A percentile compares a stretch with the other conserved stretches of the same genome.
Evolutionary conservation across 1,284 basidiomycete species (phyloP).

Genomic region (Laetiporus sulphureus): DNA sequence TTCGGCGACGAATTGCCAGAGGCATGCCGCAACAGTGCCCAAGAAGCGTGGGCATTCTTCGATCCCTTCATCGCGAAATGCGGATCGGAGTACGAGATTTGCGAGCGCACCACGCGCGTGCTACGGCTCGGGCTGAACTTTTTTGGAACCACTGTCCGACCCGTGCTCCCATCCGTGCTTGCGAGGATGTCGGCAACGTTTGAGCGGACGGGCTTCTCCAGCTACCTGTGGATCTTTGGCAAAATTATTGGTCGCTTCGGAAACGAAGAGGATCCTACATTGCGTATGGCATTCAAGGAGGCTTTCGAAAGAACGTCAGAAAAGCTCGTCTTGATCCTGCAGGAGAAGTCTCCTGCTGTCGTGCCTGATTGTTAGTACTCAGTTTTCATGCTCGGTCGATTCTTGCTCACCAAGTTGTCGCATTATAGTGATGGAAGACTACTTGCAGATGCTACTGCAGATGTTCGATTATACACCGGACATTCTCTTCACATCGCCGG

Average conservation of each 20-base stretch:
- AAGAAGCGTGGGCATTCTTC: slow-evolving; percentile 81
- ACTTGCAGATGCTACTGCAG: slow-evolving; percentile 76
- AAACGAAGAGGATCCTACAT: slow-evolving; percentile 43
- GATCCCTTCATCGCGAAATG: slow-evolving; percentile 78
- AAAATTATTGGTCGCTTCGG: slow-evolving; percentile 77
- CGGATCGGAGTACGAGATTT: slow-evolving; percentile 72
- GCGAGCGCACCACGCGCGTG: slow-evolving; percentile 85
- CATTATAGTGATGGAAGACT: slow-evolving; percentile 87
- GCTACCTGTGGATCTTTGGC: slow-evolving; percentile 92
- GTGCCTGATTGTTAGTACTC: slow-evolving; percentile 74
- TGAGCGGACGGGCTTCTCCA: slow-evolving; percentile 76
- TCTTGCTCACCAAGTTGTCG: not conserved
- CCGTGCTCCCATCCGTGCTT: slow-evolving; percentile 68
- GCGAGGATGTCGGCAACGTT: slow-evolving; percentile 76
- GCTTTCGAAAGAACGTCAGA: slow-evolving; percentile 74
- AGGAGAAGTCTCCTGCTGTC: slow-evolving; percentile 58
- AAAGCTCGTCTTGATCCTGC: slow-evolving; percentile 63
- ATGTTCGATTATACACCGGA: slow-evolving; percentile 68
- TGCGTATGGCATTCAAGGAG: slow-evolving; percentile 52
- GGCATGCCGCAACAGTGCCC: slow-evolving; percentile 73
- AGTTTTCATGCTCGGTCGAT: not conserved
- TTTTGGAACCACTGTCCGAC: slow-evolving; percentile 66
- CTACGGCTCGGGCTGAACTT: slow-evolving; percentile 80
- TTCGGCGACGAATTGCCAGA: slow-evolving; percentile 80
- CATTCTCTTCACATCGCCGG: slow-evolving; percentile 70